Percentiles rank a stretch among this genome's conserved stretches.
Conservation (phyloP, 2,329 filamentous ascomycete species). For the Pleomassaria siparia region DNA sequence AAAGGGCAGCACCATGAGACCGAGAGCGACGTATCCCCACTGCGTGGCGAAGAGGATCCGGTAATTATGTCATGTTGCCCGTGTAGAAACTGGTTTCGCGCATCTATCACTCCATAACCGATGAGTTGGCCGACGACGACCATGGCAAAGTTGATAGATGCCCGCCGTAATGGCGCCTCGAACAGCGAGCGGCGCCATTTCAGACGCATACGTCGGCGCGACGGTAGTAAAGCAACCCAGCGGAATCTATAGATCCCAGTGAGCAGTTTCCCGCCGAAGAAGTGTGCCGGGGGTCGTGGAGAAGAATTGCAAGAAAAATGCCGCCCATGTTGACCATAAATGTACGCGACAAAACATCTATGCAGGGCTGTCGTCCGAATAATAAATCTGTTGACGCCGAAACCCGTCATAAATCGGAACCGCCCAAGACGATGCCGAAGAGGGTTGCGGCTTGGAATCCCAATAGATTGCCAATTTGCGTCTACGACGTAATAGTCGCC, state of each 20-base stretch:
- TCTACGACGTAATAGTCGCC: conserved; percentile 19
- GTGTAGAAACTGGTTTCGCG: conserved; percentile 24
- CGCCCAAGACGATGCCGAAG: conserved; percentile 17
- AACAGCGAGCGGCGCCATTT: conserved; percentile 16
- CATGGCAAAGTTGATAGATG: conserved; percentile 21
- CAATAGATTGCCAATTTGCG: conserved; percentile 19
- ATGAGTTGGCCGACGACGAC: conserved; percentile 19
- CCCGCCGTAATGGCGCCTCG: conserved; percentile 17
- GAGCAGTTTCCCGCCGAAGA: conserved; percentile 18
- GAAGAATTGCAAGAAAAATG: conserved; percentile 20
- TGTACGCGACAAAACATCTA: conserved; percentile 14
- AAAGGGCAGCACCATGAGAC: conserved; percentile 31
- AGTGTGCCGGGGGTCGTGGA: conserved; percentile 12
- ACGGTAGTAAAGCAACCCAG: conserved; percentile 16
- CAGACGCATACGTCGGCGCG: conserved; percentile 13
- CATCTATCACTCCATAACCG: conserved; percentile 15
- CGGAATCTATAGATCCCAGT: conserved; percentile 15
- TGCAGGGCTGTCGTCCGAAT: conserved; percentile 16
- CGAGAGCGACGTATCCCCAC: conserved; percentile 34
- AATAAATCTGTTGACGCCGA: conserved; percentile 12
- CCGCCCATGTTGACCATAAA: conserved; percentile 19
- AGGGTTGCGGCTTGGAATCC: conserved; percentile 20
- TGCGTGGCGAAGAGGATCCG: conserved; percentile 34
- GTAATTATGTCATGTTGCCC: conserved; percentile 23
- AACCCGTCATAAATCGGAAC: conserved; percentile 13